Base-by-base conservation (phyloP, 163 green algal genomes). In the Volvox carteri region DNA sequence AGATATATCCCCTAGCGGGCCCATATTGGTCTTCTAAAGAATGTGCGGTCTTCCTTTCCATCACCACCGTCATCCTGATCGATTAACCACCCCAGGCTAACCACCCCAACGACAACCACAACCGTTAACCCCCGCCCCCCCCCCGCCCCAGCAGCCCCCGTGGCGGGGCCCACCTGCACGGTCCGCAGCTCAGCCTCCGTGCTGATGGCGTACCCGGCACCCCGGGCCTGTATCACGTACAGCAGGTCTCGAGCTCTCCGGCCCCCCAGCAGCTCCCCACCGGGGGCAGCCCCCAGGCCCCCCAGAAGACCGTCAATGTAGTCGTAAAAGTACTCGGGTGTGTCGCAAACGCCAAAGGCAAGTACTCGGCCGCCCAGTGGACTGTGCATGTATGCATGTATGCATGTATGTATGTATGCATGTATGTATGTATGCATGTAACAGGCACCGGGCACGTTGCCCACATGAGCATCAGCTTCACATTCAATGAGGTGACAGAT, bases 161-260 rank as follows among this genome's bases (percentile, higher is more conserved):
- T n/a, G n/a, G n/a, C n/a, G n/a, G n/a, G n/a, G n/a, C 87, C 16
- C 54, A 95, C 91, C 70, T 86, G 70, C 11, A 97, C 91, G 1
- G 90, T 93, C 28, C 94, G 33, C 79, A 99, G 93, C 95, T 99
- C 97, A 1, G 97, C 94, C 1, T 95, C 79, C 0, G 79, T 94
- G 90, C 95, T 98, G 11, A 99, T 96, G 7, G 97, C 97, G 79
- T 99, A 99, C 2, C 97, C 97, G 8, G 90, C 73, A 0, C 97
- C 97, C 79, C 97, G 97, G 4, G 96, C 95, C 75, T 99, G 94
- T 62, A 95, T 86, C 4, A 90, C 84, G 1, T 62, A 90, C 41
- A 97, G 2, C 58, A 84, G 41, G 14, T 11, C 28, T 37, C 70
- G 37, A 25, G 30, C 85, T 28, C 19, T 48, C 33, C 33, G 12